Evolutionary conservation across 176 grass and related monocot species (phyloP).

Genomic region (Themeda triandra): DNA sequence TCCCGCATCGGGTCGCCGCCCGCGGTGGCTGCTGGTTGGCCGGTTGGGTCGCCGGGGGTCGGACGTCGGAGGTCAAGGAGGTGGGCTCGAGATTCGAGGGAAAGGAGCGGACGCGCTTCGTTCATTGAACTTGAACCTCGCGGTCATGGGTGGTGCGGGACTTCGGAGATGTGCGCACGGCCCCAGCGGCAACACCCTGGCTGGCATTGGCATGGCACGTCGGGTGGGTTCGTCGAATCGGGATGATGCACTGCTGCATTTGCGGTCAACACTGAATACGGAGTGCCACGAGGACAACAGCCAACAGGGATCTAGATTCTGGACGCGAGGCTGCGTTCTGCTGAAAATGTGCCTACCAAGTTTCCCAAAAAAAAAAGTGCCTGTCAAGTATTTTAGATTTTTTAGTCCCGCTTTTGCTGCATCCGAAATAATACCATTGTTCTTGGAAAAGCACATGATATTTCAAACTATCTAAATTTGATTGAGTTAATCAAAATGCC

Average conservation of each 20-base stretch:
- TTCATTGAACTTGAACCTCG: constrained; percentile 9
- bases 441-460: no score
- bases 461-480: no score
- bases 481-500: no score
- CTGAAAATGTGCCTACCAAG: no score
- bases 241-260: not conserved
- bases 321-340: no score
- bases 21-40: not conserved
- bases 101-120: constrained; percentile 19
- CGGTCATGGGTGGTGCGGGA: not conserved
- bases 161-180: not conserved
- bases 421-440: no score
- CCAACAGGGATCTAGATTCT: not conserved
- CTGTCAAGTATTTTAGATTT: no score
- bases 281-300: no score
- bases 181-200: not conserved
- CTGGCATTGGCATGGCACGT: not conserved
- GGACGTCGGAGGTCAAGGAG: not conserved
- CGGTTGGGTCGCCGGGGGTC: not conserved
- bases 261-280: not conserved
- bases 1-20: not conserved
- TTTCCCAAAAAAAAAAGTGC: no score
- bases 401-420: no score
- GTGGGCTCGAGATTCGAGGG: not conserved
- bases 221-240: constrained; percentile 3